Conservation (phyloP, 495 filamentous ascomycete species). For the Podospora pseudoanserina region DNA sequence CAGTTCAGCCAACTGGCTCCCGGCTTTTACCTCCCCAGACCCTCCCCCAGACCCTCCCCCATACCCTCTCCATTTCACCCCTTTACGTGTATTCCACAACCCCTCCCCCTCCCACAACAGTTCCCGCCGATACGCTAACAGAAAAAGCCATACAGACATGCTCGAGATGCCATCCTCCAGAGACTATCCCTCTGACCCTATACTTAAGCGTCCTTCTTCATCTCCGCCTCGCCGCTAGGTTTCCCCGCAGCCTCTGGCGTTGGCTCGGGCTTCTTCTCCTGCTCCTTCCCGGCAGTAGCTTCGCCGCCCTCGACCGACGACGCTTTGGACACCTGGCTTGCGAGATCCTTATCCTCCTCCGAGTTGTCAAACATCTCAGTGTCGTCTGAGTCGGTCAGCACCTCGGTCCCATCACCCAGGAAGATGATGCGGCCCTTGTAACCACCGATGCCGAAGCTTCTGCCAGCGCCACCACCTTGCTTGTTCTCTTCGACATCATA, state of each 20-base stretch:
- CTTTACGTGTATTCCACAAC: background rate
- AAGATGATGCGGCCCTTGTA: conserved; percentile 82
- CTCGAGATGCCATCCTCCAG: background rate
- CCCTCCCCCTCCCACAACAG: background rate
- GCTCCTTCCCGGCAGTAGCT: conserved; percentile 6
- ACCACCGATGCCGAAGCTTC: conserved; percentile 54
- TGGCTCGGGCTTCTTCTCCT: background rate
- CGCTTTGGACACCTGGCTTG: conserved; percentile 49
- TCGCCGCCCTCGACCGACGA: conserved; percentile 21
- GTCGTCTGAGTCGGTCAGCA: conserved; percentile 80
- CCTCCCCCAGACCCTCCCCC: background rate
- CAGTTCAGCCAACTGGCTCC: background rate
- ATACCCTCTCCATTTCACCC: background rate
- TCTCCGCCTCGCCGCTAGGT: background rate
- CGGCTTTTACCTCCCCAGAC: background rate
- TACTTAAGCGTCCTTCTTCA: conserved; percentile 1
- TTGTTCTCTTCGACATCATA: conserved; percentile 71
- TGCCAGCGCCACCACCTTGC: conserved; percentile 43
- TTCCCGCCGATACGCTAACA: background rate
- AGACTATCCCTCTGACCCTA: background rate
- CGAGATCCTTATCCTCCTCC: conserved; percentile 77
- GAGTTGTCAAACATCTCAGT: conserved; percentile 87
- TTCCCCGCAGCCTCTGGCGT: conserved; percentile 5
- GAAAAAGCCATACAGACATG: background rate
- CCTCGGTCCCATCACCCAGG: conserved; percentile 88